phyloP scores from a whole-genome alignment of 805 yeast species.

The Saccharomycopsis sp. region DNA sequence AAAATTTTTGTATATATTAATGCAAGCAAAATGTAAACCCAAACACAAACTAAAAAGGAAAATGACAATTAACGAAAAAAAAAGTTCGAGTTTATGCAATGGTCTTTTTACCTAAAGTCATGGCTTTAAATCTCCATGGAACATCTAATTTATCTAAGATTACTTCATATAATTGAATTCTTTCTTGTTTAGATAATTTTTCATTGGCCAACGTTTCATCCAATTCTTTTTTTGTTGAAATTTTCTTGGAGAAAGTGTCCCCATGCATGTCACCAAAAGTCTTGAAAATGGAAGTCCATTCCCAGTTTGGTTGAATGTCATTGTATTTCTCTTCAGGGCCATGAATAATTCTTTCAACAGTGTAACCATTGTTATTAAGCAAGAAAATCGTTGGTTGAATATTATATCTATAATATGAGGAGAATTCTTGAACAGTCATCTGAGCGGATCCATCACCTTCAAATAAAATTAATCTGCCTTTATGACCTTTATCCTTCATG shows the following conservation, averaged over 20 bases:
- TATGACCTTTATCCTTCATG: constrained; percentile 40
- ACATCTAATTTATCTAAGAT: constrained; percentile 52
- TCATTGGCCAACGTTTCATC: constrained; percentile 31
- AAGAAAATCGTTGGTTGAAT: constrained; percentile 65
- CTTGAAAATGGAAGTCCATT: constrained; percentile 64
- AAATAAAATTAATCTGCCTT: constrained; percentile 57
- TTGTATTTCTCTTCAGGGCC: constrained; percentile 75
- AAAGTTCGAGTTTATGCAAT: too few species aligned
- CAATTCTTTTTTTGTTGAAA: constrained; percentile 36
- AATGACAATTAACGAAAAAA: background rate
- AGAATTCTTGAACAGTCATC: constrained; percentile 84
- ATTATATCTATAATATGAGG: constrained; percentile 52
- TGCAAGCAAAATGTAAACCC: too few species aligned
- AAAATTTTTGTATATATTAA: too few species aligned
- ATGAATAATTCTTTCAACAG: constrained; percentile 79
- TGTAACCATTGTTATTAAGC: constrained; percentile 81
- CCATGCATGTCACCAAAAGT: constrained; percentile 52
- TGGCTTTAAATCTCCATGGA: constrained; percentile 51
- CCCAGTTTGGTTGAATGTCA: constrained; percentile 76
- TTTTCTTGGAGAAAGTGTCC: constrained; percentile 28
- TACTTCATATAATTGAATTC: constrained; percentile 52
- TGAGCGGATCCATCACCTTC: constrained; percentile 96
- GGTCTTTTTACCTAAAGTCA: constrained; percentile 28
- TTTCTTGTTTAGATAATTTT: constrained; percentile 29
- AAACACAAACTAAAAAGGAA: background rate